Conservation (phyloP, 169 alveolate genomes). For the Plasmodium gallinaceum region DNA sequence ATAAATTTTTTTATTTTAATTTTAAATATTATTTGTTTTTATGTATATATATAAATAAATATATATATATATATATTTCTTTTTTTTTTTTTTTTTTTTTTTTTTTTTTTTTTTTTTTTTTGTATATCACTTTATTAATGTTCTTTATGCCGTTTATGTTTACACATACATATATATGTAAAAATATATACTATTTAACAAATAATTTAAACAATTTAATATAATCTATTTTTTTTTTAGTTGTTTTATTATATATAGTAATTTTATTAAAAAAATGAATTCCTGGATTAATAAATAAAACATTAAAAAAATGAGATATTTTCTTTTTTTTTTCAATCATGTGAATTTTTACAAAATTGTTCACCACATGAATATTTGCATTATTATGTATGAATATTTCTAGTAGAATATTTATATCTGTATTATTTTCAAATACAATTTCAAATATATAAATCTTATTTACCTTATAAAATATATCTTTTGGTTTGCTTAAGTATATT, state of each 20-base stretch:
- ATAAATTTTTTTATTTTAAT: neutral
- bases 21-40: conserved; percentile 21
- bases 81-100: no score
- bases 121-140: neutral
- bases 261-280: conserved; percentile 72
- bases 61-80: no score
- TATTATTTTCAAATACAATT: conserved; percentile 70
- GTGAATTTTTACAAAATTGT: conserved; percentile 64
- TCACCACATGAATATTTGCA: conserved; percentile 62
- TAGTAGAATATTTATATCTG: conserved; percentile 29
- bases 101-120: conserved; percentile 2
- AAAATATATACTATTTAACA: conserved; percentile 21
- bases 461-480: conserved; percentile 32
- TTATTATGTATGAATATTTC: conserved; percentile 65
- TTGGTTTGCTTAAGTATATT: conserved; percentile 34
- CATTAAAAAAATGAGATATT: conserved; percentile 69
- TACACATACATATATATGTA: neutral
- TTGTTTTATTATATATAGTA: conserved; percentile 55
- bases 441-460: conserved; percentile 62
- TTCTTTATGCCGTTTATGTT: neutral
- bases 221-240: conserved; percentile 59
- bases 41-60: neutral
- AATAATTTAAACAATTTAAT: conserved; percentile 46
- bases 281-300: conserved; percentile 73
- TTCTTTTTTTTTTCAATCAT: conserved; percentile 45